Base-by-base conservation (phyloP, 331 rosid genomes). In the Cydonia oblonga region DNA sequence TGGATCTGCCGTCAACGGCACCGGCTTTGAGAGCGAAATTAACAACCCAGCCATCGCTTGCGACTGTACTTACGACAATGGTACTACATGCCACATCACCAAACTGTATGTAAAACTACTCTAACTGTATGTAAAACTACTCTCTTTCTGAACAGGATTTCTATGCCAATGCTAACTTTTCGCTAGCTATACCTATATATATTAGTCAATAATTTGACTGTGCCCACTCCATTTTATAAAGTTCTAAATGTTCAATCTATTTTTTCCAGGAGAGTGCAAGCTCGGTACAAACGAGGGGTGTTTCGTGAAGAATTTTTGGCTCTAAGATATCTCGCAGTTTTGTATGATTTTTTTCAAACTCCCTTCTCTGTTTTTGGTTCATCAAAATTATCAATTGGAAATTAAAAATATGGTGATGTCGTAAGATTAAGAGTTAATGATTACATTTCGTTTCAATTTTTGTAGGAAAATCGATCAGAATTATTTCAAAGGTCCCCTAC, bases 241-340 rank as follows among this genome's bases (percentile, higher is more conserved):
- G 16, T 42, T 20, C 63, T 19, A 11, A 44, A 9, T 33, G 10
- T 16, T 70, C 28, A 23, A 25, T 67, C n/a, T 67, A 9, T 46
- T 29, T n/a, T n/a, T 79, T 26, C 11, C 84, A 92, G 92, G 88
- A 84, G 67, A 70, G 92, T 84, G 63, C 79, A 81, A 65, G 81
- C 87, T 10, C 0, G 70, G 28, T 35, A 84, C 68, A 80, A 74
- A 58, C 40, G 16, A 33, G 85, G 88, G 56, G 85, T 66, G 73
- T 82, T 92, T 65, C 88, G 87, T 5, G 74, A 80, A 64, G 95
- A 88, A 62, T 78, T 88, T 70, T 80, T 90, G 86, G 87, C 83
- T 59, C 75, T 90, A 13, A 80, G 76, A 38, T 77, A 72, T 69
- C 92, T 92, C 60, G 75, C 75, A 79, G 29, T 76, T 74, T 74